Conservation (phyloP, 2,329 filamentous ascomycete genomes). For the Herpotrichia juniperi region DNA sequence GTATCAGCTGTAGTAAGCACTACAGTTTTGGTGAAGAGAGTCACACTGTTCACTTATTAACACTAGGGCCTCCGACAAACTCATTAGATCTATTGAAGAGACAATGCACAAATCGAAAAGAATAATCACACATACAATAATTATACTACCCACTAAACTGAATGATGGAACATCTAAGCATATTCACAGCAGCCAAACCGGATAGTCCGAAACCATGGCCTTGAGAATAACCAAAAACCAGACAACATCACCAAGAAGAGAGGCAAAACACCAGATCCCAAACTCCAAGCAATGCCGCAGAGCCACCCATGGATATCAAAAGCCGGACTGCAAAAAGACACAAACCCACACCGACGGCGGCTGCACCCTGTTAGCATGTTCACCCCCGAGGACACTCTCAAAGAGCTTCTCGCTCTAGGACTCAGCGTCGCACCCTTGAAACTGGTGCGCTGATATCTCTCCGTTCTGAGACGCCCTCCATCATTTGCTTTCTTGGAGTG, state of each 20-base stretch:
- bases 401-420: conserved; percentile 7
- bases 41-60: too few relatives aligned
- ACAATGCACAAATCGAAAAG: not conserved
- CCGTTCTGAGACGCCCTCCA: conserved; percentile 55
- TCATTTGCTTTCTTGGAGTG: conserved; percentile 66
- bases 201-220: not conserved
- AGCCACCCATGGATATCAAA: conserved; percentile 22
- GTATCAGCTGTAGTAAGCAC: too few relatives aligned
- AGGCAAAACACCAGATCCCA: conserved; percentile 6
- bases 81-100: not conserved
- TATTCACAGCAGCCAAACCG: not conserved
- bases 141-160: not conserved
- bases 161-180: not conserved
- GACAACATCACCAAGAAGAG: not conserved
- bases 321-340: conserved; percentile 14
- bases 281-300: conserved; percentile 45
- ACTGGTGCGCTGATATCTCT: conserved; percentile 56
- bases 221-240: not conserved
- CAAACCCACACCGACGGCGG: conserved; percentile 8
- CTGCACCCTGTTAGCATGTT: conserved; percentile 5
- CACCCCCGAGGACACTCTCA: not conserved
- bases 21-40: too few relatives aligned
- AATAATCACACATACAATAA: not conserved
- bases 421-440: conserved; percentile 31
- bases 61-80: too few relatives aligned